A percentile compares a stretch with the other conserved stretches of the same genome.
These are phyloP conservation scores for Colletotrichum spaethianum DNA, from an alignment of 2,329 filamentous ascomycete species.

Conservation along the genomic window DNA sequence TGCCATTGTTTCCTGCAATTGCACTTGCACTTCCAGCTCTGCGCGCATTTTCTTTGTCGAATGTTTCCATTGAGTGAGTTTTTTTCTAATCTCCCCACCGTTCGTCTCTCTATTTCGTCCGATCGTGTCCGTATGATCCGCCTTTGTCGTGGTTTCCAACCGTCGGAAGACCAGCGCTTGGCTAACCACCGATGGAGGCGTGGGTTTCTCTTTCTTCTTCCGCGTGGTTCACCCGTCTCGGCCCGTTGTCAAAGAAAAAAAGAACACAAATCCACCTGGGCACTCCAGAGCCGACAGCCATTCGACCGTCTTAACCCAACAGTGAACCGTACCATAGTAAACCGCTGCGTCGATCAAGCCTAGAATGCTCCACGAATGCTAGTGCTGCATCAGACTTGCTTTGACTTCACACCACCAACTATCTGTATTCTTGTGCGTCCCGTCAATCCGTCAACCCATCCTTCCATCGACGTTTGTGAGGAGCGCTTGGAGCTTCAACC, in stretches of 20 bases:
- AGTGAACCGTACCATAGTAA: background rate
- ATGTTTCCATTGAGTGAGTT: slow-evolving; percentile 9
- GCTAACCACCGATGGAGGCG: background rate
- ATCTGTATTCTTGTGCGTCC: background rate
- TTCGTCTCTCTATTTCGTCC: background rate
- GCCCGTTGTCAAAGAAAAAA: slow-evolving; percentile 6
- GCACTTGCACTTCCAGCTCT: background rate
- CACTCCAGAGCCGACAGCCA: slow-evolving; percentile 9
- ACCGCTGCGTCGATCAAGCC: slow-evolving; percentile 29
- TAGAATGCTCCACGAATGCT: slow-evolving; percentile 24
- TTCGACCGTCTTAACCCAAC: background rate
- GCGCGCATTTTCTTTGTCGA: background rate
- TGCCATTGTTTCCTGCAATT: slow-evolving; percentile 5
- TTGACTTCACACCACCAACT: background rate
- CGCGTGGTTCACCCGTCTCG: slow-evolving; percentile 7
- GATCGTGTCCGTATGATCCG: background rate
- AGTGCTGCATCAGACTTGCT: slow-evolving; percentile 1
- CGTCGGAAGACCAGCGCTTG: background rate
- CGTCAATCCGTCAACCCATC: background rate
- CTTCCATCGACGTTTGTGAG: background rate
- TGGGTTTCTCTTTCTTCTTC: slow-evolving; percentile 6
- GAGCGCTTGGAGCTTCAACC: background rate
- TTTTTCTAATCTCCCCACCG: background rate
- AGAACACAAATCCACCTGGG: background rate
- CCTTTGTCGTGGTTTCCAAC: slow-evolving; percentile 3